Percentiles rank a stretch among this genome's conserved stretches.
Conservation (phyloP, 106 monocot genomes). For the Platanthera guangdongensis region DNA sequence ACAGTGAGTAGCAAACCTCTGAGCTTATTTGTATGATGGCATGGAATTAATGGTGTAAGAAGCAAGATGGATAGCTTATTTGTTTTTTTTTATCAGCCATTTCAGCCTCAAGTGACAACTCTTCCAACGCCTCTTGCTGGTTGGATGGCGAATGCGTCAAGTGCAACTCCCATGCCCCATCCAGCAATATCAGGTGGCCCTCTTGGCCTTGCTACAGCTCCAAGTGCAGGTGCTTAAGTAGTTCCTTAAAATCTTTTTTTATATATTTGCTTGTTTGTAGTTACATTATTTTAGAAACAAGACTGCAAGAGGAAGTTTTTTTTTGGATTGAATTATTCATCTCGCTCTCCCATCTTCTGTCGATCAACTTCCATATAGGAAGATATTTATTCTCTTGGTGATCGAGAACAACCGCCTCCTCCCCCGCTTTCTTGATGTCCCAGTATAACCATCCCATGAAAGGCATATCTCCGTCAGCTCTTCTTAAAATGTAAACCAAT, state of each 20-base stretch:
- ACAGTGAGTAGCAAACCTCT: neutral
- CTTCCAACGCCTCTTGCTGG: constrained; percentile 36
- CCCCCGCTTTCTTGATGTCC: too few relatives aligned
- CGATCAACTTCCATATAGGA: too few relatives aligned
- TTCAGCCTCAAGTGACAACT: constrained; percentile 36
- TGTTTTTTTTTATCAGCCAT: constrained; percentile 31
- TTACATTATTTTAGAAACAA: too few relatives aligned
- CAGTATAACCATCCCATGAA: too few relatives aligned
- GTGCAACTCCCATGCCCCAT: constrained; percentile 34
- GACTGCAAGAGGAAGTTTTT: too few relatives aligned
- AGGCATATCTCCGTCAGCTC: too few relatives aligned
- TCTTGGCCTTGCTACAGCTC: constrained; percentile 32
- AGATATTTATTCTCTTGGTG: too few relatives aligned
- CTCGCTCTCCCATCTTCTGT: too few relatives aligned
- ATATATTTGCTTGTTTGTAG: too few relatives aligned
- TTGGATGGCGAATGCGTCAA: constrained; percentile 47
- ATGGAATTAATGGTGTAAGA: neutral
- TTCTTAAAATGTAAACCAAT: too few relatives aligned
- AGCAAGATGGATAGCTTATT: neutral
- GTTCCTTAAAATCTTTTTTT: neutral
- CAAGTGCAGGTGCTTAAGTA: constrained; percentile 19
- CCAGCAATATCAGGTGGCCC: constrained; percentile 44
- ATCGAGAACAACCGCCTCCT: too few relatives aligned
- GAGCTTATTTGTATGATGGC: neutral
- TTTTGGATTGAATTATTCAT: too few relatives aligned